phyloP scores from a whole-genome alignment of 225 moss, liverwort and hornwort species.

The Thuidium tamariscinum region DNA sequence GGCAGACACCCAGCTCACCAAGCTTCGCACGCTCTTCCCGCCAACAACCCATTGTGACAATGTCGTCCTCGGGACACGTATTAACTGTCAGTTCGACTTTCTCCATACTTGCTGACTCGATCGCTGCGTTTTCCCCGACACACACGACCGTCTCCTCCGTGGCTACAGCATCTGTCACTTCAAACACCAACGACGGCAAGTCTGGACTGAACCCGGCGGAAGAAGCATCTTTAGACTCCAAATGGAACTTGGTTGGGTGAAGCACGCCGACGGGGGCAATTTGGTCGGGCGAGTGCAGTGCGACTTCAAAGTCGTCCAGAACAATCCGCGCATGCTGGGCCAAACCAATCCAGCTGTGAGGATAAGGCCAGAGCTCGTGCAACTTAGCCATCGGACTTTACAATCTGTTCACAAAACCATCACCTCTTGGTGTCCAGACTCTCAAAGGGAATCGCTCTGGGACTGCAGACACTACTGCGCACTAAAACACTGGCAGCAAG shows the following conservation, averaged over 20 bases:
- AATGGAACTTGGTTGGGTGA: constrained; percentile 70
- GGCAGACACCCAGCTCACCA: constrained; percentile 15
- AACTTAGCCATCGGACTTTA: constrained; percentile 7
- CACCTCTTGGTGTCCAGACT: constrained; percentile 17
- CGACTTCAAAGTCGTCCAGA: constrained; percentile 67
- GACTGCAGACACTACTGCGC: not conserved
- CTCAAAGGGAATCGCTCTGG: not conserved
- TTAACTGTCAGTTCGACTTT: constrained; percentile 13
- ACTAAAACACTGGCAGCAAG: not conserved
- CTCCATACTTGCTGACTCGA: not conserved
- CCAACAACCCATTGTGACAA: constrained; percentile 38
- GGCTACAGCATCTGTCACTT: constrained; percentile 22
- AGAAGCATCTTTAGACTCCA: constrained; percentile 48
- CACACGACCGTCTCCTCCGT: not conserved
- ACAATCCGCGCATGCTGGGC: constrained; percentile 80
- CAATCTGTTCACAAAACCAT: constrained; percentile 29
- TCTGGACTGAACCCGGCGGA: constrained; percentile 4
- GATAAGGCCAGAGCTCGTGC: constrained; percentile 13
- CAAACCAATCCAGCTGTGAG: constrained; percentile 58
- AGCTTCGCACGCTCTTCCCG: constrained; percentile 17
- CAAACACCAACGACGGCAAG: constrained; percentile 10
- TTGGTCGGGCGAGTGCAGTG: constrained; percentile 69
- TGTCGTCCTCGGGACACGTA: constrained; percentile 38
- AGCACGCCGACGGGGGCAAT: constrained; percentile 92
- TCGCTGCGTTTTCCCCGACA: not conserved